These are phyloP conservation scores for Cyberlindnera meyerae DNA, from an alignment of 805 yeast species.

Conservation along the genomic window DNA sequence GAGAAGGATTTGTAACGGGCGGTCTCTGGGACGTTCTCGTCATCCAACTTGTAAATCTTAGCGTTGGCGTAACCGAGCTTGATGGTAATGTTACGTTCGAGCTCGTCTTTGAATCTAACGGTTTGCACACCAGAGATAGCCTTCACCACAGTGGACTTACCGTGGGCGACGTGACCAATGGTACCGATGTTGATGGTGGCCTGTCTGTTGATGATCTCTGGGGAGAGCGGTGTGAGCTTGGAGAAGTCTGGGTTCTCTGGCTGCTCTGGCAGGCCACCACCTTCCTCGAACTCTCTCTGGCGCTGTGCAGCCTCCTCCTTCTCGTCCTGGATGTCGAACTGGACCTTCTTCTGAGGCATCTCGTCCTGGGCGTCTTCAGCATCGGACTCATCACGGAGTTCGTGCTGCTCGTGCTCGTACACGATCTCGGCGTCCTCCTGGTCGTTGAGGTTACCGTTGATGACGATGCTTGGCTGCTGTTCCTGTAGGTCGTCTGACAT, in stretches of 20 bases:
- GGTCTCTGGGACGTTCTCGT: slow-evolving; percentile 83
- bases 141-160: slow-evolving; percentile 88
- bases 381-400: slow-evolving; percentile 31
- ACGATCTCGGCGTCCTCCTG: slow-evolving; percentile 25
- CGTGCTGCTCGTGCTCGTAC: slow-evolving; percentile 26
- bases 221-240: slow-evolving; percentile 77
- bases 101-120: slow-evolving; percentile 97
- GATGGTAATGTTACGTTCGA: slow-evolving; percentile 98
- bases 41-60: slow-evolving; percentile 90
- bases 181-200: slow-evolving; percentile 99
- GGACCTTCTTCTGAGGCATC: slow-evolving; percentile 60
- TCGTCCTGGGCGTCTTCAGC: slow-evolving; percentile 39
- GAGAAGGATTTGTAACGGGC: slow-evolving; percentile 93
- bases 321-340: slow-evolving; percentile 69
- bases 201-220: slow-evolving; percentile 96
- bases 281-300: slow-evolving; percentile 86
- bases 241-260: slow-evolving; percentile 85
- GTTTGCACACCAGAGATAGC: slow-evolving; percentile 99
- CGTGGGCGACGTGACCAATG: slow-evolving; percentile 95
- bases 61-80: slow-evolving; percentile 99
- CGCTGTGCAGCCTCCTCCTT: slow-evolving; percentile 75
- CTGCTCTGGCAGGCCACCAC: slow-evolving; percentile 98
- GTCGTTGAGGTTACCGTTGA: slow-evolving; percentile 53
- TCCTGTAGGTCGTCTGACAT: slow-evolving; percentile 82
- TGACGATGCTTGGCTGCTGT: slow-evolving; percentile 80